phyloP scores from a whole-genome alignment of 2,329 filamentous ascomycete species.

The Fusarium siculi region DNA sequence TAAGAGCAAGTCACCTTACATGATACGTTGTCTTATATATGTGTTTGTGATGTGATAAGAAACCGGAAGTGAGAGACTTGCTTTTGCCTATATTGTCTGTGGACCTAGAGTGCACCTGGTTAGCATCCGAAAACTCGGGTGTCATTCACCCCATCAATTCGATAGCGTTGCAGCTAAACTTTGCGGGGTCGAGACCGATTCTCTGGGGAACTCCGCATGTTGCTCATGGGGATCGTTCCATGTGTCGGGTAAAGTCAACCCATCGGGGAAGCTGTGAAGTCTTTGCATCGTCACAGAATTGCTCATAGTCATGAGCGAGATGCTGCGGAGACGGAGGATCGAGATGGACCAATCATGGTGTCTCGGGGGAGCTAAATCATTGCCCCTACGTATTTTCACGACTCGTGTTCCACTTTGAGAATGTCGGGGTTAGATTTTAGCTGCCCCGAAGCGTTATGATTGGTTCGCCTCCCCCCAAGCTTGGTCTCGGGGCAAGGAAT shows the following conservation, averaged over 20 bases:
- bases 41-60: neutral
- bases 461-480: fast-evolving
- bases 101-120: neutral
- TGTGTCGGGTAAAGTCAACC: neutral
- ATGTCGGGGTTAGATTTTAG: neutral
- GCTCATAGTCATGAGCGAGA: neutral
- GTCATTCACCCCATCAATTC: conserved; percentile 1
- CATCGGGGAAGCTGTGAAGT: neutral
- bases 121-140: neutral
- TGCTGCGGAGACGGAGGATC: fast-evolving
- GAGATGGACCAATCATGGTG: conserved; percentile 6
- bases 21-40: neutral
- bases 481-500: neutral
- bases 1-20: neutral
- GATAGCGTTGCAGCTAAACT: neutral
- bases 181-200: neutral
- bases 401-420: neutral
- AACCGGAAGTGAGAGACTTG: neutral
- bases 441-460: neutral
- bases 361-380: conserved; percentile 40
- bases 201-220: conserved; percentile 12
- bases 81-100: neutral
- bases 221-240: neutral
- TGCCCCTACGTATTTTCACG: neutral
- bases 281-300: neutral